Base-by-base conservation (phyloP, 441 rosid genomes). In the Gossypium aridum region DNA sequence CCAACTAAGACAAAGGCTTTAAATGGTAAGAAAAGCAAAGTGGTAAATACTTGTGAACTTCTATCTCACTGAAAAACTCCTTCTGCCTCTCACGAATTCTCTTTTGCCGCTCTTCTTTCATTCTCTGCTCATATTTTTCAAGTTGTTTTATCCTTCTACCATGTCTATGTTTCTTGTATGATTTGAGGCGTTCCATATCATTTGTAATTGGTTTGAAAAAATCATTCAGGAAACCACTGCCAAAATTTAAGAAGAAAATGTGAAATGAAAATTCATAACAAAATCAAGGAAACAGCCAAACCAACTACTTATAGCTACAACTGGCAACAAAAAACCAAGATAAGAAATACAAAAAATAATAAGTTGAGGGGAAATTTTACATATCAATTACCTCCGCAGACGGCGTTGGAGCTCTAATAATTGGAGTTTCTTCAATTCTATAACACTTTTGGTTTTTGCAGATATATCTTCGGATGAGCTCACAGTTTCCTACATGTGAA, bases 11-110 rank as follows among this genome's bases (percentile, higher is more conserved):
- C 66, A 62, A 64, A 51, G 59, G 26, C 43, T 16, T 63, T 64
- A 31, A 47, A 37, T 23, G 12, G 75, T 49, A 55, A 59, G 68
- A 37, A 26, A 53, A 51, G 54, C 23, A 45, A 76, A 80, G 68
- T 45, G 19, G 57, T 62, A 72, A 87, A 67, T 87, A 94, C 98
- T 86, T 94, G 87, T 94, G 95, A 82, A 88, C 88, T 86, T 94
- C 98, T 72, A 92, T 88, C 85, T 94, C 98, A 72, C 91, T 78
- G 83, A 94, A 94, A 86, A 94, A 94, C 83, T 92, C 97, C 88
- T 94, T 94, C 87, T 94, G 98, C 85, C 97, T 89, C 83, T 94
- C 98, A 73, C 97, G 97, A 70, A 89, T 92, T 84, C 98, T 91
- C 91, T 89, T 94, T 63, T 89, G 95, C 64, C 98, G 87, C 77